Percentiles rank a stretch among this genome's conserved stretches.
Evolutionary conservation across 495 filamentous ascomycete genomes (phyloP).

Genomic region (Neurospora sp.): DNA sequence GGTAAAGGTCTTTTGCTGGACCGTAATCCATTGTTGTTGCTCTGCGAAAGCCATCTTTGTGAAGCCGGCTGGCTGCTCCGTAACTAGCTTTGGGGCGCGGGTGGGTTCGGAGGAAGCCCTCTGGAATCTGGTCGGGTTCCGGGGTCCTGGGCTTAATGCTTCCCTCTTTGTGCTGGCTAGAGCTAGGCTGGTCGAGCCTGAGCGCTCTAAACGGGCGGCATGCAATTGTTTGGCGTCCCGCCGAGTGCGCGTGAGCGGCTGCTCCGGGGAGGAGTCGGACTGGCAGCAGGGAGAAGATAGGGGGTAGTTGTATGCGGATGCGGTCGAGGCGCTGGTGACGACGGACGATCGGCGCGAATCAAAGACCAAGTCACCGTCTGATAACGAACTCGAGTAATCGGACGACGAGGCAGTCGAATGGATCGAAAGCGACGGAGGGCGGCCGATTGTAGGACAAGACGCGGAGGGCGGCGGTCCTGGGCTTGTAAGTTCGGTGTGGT

Average conservation of each 20-base stretch:
- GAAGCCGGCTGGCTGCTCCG: constrained; percentile 1
- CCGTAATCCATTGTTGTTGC: constrained; percentile 88
- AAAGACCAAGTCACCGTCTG: constrained; percentile 11
- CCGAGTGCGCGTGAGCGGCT: constrained; percentile 15
- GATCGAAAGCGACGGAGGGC: constrained; percentile 19
- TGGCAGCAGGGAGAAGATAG: not conserved
- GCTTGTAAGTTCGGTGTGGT: not conserved
- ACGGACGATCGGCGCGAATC: constrained; percentile 21
- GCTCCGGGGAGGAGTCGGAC: not conserved
- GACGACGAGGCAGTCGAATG: constrained; percentile 12
- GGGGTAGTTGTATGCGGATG: not conserved
- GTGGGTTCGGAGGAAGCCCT: constrained; percentile 16
- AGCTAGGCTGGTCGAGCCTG: constrained; percentile 23
- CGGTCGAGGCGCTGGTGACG: constrained; percentile 16
- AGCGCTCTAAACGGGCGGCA: constrained; percentile 21
- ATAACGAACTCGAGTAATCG: constrained; percentile 9
- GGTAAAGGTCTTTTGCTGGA: constrained; percentile 99
- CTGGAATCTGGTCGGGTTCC: constrained; percentile 18
- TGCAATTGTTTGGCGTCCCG: constrained; percentile 26
- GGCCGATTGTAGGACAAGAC: constrained; percentile 1
- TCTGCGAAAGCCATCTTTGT: constrained; percentile 44
- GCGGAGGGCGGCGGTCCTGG: not conserved
- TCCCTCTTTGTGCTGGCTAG: constrained; percentile 16
- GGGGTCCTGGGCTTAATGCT: not conserved
- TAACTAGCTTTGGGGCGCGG: constrained; percentile 10